Evolutionary conservation across 805 yeast genomes (phyloP), one percentile per base, ranked within the genome.

Genomic region (Wickerhamomyces rabaulensis): DNA sequence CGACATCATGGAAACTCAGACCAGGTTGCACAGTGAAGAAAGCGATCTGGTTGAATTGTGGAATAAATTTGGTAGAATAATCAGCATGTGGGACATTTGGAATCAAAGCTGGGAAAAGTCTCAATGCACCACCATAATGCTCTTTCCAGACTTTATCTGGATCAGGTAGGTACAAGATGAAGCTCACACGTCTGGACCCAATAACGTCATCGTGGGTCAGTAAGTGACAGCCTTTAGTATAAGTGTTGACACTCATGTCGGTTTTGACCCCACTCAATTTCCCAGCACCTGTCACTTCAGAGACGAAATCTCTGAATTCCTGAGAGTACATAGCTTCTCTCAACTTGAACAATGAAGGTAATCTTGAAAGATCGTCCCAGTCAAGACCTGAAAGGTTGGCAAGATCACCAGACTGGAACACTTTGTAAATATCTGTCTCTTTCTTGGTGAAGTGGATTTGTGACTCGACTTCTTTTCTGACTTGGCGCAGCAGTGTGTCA

Each of bases 11-110:
- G 75, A 94, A 94, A 2, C 96, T 87, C 42, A 84, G 76, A 0
- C 99, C 99, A 0, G 99, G 99, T 61, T 90, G 94, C 13, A 94
- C 98, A 6, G 86, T 84, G 73, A 94, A 94, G 61, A 94, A 88
- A 0, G 98, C 97, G 61, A 94, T 84, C 65, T 94, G 97, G 63
- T 94, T 94, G 74, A 94, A 94, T 55, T 87, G 95, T 1, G 99
- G 99, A 0, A 89, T 85, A 33, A 94, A 69, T 55, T 82, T 81
- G 23, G 75, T 73, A 26, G 76, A 67, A 52, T 68, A 79, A 66
- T 92, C 98, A 1, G 95, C 75, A 50, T 77, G 76, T 12, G 99
- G 99, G 6, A 91, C 95, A 56, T 94, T 92, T 17, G 95, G 91
- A 13, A 83, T 84, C 29, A 89, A 75, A 1, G 96, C 84, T 41